Evolutionary conservation across 441 rosid genomes (phyloP).

Genomic region (Mallotus repandus): DNA sequence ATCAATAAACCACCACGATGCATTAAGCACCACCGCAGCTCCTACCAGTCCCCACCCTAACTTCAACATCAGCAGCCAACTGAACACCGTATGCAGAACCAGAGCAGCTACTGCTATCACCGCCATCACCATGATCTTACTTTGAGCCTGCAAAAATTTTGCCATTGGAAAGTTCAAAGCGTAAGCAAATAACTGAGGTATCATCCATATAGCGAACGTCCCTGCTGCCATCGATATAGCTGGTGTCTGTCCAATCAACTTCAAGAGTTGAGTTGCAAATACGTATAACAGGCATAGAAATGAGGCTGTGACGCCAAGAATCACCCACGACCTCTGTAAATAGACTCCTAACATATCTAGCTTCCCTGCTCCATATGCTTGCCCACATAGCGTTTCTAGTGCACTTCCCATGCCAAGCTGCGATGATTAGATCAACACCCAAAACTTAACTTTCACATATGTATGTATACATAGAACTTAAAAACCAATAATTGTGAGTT

Average conservation of each 20-base stretch:
- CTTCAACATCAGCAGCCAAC: constrained; percentile 53
- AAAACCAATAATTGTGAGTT: too few species aligned
- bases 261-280: constrained; percentile 59
- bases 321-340: constrained; percentile 86
- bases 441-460: too few species aligned
- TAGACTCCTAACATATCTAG: constrained; percentile 68
- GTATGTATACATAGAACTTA: too few species aligned
- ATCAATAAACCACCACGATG: constrained; percentile 57
- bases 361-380: constrained; percentile 77
- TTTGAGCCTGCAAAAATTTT: constrained; percentile 83
- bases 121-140: constrained; percentile 69
- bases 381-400: constrained; percentile 72
- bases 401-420: constrained; percentile 91
- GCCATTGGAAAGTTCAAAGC: constrained; percentile 76
- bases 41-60: constrained; percentile 69
- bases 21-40: constrained; percentile 59
- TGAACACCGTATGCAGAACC: constrained; percentile 41
- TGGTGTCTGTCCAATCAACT: constrained; percentile 55
- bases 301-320: constrained; percentile 48
- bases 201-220: constrained; percentile 53
- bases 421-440: constrained; percentile 21
- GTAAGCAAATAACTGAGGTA: constrained; percentile 85
- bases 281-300: constrained; percentile 55
- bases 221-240: constrained; percentile 70
- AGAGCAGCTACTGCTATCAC: constrained; percentile 61